phyloP scores from a whole-genome alignment of 257 asterid species.

The Fraxinus quadrangulata region DNA sequence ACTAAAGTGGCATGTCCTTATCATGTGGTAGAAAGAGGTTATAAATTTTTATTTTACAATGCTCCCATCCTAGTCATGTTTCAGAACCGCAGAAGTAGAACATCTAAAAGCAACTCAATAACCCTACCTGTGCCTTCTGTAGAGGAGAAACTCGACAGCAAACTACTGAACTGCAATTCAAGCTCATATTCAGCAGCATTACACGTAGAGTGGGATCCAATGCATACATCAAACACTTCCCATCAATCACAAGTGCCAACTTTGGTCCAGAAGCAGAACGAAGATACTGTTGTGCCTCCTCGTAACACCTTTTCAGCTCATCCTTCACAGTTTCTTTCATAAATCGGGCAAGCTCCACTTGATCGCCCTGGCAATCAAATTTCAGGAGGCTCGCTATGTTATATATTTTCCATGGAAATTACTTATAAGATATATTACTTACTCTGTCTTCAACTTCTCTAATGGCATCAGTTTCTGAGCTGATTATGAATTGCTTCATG shows the following conservation, averaged over 20 bases:
- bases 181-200: conserved; percentile 85
- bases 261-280: conserved; percentile 61
- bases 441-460: conserved; percentile 96
- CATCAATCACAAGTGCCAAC: conserved; percentile 91
- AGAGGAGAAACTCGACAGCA: conserved; percentile 99
- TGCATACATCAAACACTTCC: conserved; percentile 99
- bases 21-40: background rate
- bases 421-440: conserved; percentile 31
- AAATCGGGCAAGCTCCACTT: conserved; percentile 92
- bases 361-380: conserved; percentile 71
- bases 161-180: conserved; percentile 98
- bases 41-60: background rate
- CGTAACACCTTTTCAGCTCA: conserved; percentile 67
- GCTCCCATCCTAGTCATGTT: background rate
- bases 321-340: conserved; percentile 80
- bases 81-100: background rate
- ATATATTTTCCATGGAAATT: conserved; percentile 21
- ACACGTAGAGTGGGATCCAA: conserved; percentile 93
- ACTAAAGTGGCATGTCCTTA: background rate
- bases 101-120: conserved; percentile 24
- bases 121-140: conserved; percentile 92
- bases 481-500: conserved; percentile 94
- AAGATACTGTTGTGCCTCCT: conserved; percentile 75
- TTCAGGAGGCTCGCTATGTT: conserved; percentile 19
- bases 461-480: conserved; percentile 91